Conservation (phyloP, 768 basidiomycete species). For the Amanita subjunquillea region DNA sequence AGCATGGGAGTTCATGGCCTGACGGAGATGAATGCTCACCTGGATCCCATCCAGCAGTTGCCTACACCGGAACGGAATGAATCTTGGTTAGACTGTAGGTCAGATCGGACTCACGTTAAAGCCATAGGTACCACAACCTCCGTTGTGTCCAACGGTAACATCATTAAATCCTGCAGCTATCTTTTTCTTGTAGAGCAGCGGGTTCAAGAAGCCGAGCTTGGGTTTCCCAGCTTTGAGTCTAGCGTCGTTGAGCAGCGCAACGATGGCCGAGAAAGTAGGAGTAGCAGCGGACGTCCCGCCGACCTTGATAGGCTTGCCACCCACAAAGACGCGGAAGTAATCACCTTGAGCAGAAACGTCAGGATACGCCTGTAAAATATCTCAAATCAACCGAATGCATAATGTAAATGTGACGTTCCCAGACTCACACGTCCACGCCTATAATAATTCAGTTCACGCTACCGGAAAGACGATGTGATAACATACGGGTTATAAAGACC, state of each 20-base stretch:
- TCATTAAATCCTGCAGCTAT: slow-evolving; percentile 38
- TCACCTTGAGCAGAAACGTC: slow-evolving; percentile 53
- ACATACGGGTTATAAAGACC: slow-evolving; percentile 46
- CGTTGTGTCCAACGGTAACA: slow-evolving; percentile 42
- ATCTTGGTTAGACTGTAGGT: neutral
- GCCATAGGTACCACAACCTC: slow-evolving; percentile 48
- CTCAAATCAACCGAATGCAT: neutral
- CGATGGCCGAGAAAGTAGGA: slow-evolving; percentile 51
- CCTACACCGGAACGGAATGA: slow-evolving; percentile 15
- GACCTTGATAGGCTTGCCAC: slow-evolving; percentile 23
- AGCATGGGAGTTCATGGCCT: neutral
- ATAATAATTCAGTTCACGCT: neutral
- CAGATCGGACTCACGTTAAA: slow-evolving; percentile 36
- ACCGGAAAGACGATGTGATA: neutral
- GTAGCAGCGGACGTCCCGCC: slow-evolving; percentile 56
- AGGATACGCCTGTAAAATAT: slow-evolving; percentile 35
- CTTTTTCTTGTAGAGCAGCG: slow-evolving; percentile 36
- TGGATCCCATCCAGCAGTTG: slow-evolving; percentile 48
- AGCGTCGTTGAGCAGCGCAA: slow-evolving; percentile 54
- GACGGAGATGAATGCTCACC: slow-evolving; percentile 21
- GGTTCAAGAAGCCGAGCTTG: slow-evolving; percentile 56
- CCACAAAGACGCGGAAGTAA: slow-evolving; percentile 36
- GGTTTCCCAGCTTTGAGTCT: slow-evolving; percentile 31
- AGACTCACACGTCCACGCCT: slow-evolving; percentile 40
- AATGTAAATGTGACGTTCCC: neutral